Evolutionary conservation across 345 rosid species (phyloP).

Genomic region (Abelmoschus esculentus): DNA sequence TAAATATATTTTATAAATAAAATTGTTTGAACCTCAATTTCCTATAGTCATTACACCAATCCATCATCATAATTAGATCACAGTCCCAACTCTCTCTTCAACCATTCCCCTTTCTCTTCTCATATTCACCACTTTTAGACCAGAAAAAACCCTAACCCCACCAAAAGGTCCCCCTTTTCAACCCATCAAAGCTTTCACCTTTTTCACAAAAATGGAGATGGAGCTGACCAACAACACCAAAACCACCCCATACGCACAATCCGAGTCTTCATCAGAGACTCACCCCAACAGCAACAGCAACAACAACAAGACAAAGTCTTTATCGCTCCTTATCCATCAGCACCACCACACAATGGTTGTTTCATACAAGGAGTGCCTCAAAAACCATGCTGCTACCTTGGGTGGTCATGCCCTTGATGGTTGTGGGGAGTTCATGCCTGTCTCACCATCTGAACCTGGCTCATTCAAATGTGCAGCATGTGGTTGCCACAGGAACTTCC

Average conservation of each 20-base stretch:
- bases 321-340: conserved; percentile 1
- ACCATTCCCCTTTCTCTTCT: neutral
- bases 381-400: conserved; percentile 66
- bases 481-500: conserved; percentile 92
- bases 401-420: conserved; percentile 83
- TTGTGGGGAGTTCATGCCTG: conserved; percentile 82
- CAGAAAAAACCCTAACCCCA: conserved; percentile 5
- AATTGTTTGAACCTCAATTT: no score
- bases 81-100: neutral
- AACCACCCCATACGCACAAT: conserved; percentile 3
- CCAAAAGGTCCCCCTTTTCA: neutral
- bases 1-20: no score
- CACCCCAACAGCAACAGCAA: neutral
- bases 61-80: neutral
- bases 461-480: conserved; percentile 75
- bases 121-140: neutral
- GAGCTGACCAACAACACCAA: conserved; percentile 16
- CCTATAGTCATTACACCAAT: neutral
- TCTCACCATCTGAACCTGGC: conserved; percentile 33
- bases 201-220: conserved; percentile 13
- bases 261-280: conserved; percentile 12
- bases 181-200: neutral
- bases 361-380: conserved; percentile 71
- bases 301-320: neutral
- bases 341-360: conserved; percentile 26